Percentiles rank a stretch among this genome's conserved stretches.
These are phyloP conservation scores for Aspergillus amoenus DNA, from an alignment of 2,329 filamentous ascomycete species.

Conservation along the genomic window DNA sequence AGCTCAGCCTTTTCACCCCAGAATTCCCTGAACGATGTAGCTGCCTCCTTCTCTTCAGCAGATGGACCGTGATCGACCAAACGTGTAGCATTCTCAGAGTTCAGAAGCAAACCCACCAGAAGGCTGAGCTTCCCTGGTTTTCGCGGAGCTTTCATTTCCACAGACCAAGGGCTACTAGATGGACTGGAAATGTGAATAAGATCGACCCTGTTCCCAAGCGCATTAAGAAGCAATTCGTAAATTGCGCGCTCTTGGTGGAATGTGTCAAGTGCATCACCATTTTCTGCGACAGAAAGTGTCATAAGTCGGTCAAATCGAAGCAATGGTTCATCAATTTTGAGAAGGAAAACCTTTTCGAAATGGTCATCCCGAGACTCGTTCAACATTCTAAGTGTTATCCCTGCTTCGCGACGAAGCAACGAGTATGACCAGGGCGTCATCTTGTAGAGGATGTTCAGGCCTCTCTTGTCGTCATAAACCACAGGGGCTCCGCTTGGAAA, in stretches of 20 bases:
- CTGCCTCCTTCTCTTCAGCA: conserved; percentile 80
- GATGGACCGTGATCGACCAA: conserved; percentile 84
- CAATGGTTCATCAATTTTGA: conserved; percentile 52
- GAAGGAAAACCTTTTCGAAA: conserved; percentile 82
- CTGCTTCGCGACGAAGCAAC: conserved; percentile 71
- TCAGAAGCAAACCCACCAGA: conserved; percentile 67
- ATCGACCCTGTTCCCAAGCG: conserved; percentile 71
- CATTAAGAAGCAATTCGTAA: conserved; percentile 65
- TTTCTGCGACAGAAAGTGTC: conserved; percentile 30
- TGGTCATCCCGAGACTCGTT: conserved; percentile 73
- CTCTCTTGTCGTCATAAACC: conserved; percentile 72
- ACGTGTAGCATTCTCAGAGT: conserved; percentile 70
- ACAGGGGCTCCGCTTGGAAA: conserved; percentile 59
- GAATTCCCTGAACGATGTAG: conserved; percentile 79
- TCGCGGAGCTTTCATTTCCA: conserved; percentile 41
- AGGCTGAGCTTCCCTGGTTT: conserved; percentile 41
- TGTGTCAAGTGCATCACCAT: conserved; percentile 26
- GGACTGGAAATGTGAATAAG: conserved; percentile 61
- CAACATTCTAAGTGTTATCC: conserved; percentile 70
- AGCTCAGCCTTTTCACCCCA: conserved; percentile 95
- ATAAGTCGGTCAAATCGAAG: conserved; percentile 57
- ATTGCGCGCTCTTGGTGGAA: conserved; percentile 43
- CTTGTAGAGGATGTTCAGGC: conserved; percentile 83
- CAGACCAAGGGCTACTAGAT: conserved; percentile 46
- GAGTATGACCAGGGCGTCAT: conserved; percentile 84